A percentile compares a stretch with the other conserved stretches of the same genome.
phyloP scores from a whole-genome alignment of 2,329 filamentous ascomycete genomes.

The Cladobotryum mycophilum region DNA sequence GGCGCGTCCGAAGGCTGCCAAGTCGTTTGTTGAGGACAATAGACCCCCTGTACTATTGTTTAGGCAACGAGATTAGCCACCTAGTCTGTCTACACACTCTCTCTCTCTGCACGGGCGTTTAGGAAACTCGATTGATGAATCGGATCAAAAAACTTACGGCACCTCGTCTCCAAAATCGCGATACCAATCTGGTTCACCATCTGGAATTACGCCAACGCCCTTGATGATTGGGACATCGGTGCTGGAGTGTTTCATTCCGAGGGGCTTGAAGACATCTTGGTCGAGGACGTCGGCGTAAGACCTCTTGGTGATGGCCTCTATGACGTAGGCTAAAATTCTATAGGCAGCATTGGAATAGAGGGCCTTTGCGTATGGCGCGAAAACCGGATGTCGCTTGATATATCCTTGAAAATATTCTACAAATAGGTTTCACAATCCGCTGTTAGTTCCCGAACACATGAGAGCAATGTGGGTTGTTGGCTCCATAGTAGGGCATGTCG shows the following conservation, averaged over 20 bases:
- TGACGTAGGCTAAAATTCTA: slow-evolving; percentile 16
- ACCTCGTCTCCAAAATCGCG: slow-evolving; percentile 10
- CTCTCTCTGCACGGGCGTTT: too few species aligned
- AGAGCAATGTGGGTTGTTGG: too few species aligned
- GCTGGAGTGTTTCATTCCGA: slow-evolving; percentile 9
- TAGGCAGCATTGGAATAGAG: slow-evolving; percentile 20
- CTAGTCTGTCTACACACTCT: too few species aligned
- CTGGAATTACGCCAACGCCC: slow-evolving; percentile 9
- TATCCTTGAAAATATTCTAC: slow-evolving; percentile 15
- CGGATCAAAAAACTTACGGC: slow-evolving; percentile 5
- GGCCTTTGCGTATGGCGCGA: slow-evolving; percentile 13
- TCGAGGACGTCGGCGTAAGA: slow-evolving; percentile 11
- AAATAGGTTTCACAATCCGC: too few species aligned
- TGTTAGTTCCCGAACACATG: too few species aligned
- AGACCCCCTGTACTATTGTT: slow-evolving; percentile 8
- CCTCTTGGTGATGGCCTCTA: slow-evolving; percentile 17
- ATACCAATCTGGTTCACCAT: slow-evolving; percentile 8
- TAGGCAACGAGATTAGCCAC: too few species aligned
- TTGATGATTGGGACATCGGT: not conserved
- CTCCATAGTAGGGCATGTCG: too few species aligned
- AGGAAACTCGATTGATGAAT: too few species aligned
- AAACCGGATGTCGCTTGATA: slow-evolving; percentile 13
- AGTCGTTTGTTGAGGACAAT: slow-evolving; percentile 8
- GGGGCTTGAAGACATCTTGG: slow-evolving; percentile 5
- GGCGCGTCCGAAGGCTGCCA: slow-evolving; percentile 4